A percentile compares a stretch with the other conserved stretches of the same genome.
Conservation (phyloP, 2,329 filamentous ascomycete species). For the Sphaerostilbella broomeana region DNA sequence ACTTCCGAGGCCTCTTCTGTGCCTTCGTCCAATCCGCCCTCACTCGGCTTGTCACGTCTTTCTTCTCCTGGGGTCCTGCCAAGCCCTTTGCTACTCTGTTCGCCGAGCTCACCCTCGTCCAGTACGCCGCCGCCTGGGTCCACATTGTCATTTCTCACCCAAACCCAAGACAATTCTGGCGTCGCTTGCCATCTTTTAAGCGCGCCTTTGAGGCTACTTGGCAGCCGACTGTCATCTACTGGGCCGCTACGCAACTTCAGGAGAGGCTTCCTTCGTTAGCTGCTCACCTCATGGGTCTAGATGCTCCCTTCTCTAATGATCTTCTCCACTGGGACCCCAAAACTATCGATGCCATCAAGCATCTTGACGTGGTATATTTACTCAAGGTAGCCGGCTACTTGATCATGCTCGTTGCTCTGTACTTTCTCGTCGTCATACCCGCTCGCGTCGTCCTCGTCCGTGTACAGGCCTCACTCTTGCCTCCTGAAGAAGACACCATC, state of each 20-base stretch:
- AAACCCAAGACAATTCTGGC: constrained; percentile 56
- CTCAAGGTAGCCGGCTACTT: constrained; percentile 41
- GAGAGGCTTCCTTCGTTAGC: constrained; percentile 38
- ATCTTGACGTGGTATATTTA: constrained; percentile 22
- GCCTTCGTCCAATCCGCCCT: constrained; percentile 33
- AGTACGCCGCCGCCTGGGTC: constrained; percentile 71
- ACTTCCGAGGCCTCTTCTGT: constrained; percentile 62
- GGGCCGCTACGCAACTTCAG: constrained; percentile 48
- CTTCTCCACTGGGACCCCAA: constrained; percentile 26
- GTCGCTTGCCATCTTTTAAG: constrained; percentile 60
- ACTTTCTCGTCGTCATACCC: constrained; percentile 64
- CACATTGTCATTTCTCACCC: constrained; percentile 75
- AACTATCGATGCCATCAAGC: constrained; percentile 31
- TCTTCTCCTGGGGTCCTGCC: constrained; percentile 34
- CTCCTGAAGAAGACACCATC: constrained; percentile 74
- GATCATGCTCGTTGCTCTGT: constrained; percentile 41
- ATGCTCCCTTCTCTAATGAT: constrained; percentile 30
- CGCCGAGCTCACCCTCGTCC: constrained; percentile 55
- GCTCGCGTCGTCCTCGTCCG: constrained; percentile 70
- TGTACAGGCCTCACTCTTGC: constrained; percentile 79
- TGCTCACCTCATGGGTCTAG: constrained; percentile 40
- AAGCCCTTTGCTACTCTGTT: constrained; percentile 26
- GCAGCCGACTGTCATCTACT: constrained; percentile 57
- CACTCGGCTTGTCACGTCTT: constrained; percentile 31
- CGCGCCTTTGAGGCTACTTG: constrained; percentile 62